phyloP scores from a whole-genome alignment of 2,329 filamentous ascomycete species.

The Ramularia collo-cygni region DNA sequence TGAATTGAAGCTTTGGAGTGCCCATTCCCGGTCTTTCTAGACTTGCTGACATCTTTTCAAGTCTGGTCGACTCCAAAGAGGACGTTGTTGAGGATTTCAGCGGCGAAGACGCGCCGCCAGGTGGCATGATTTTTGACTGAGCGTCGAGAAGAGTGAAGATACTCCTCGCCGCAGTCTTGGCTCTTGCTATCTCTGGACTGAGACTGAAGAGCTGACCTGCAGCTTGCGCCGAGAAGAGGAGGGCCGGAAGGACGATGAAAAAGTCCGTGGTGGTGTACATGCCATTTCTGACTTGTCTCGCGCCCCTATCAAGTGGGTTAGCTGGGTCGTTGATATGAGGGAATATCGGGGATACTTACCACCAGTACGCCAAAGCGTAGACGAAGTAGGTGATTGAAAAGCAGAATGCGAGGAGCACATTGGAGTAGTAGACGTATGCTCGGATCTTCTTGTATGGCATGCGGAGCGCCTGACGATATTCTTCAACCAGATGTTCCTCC shows the following conservation, averaged over 20 bases:
- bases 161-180: conserved; percentile 39
- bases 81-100: conserved; percentile 1
- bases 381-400: conserved; percentile 43
- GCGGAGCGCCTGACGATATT: conserved; percentile 34
- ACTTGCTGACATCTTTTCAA: conserved; percentile 2
- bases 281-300: conserved; percentile 38
- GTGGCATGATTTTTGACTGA: conserved; percentile 30
- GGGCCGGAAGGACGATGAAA: conserved; percentile 41
- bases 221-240: conserved; percentile 42
- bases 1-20: conserved; percentile 24
- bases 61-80: conserved; percentile 18
- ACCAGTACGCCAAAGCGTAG: conserved; percentile 45
- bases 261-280: conserved; percentile 37
- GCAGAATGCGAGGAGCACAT: conserved; percentile 39
- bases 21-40: conserved; percentile 4
- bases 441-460: conserved; percentile 36
- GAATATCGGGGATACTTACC: conserved; percentile 22
- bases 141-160: conserved; percentile 38
- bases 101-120: background rate
- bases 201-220: conserved; percentile 42
- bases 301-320: conserved; percentile 24
- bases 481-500: conserved; percentile 33
- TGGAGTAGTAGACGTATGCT: conserved; percentile 35
- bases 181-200: conserved; percentile 40
- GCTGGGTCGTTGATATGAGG: background rate